Conservation (phyloP, 1,139 yeast species). For the Kodamaea plutei region DNA sequence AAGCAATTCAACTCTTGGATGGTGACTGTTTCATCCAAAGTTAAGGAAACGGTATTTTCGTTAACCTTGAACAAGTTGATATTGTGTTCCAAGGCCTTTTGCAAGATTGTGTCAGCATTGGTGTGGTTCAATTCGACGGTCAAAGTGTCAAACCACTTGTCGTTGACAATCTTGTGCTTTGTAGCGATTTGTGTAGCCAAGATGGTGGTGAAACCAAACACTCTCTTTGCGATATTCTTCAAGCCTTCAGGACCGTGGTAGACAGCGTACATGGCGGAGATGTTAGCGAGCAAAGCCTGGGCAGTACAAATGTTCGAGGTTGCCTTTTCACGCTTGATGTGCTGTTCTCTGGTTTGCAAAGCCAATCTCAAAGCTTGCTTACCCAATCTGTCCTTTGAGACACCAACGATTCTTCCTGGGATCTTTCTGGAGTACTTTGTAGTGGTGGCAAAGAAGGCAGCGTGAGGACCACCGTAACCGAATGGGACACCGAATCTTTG, state of each 20-base stretch:
- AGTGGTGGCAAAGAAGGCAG: slow-evolving; percentile 90
- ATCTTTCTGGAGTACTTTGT: slow-evolving; percentile 80
- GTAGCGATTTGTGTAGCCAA: slow-evolving; percentile 57
- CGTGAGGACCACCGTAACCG: slow-evolving; percentile 99
- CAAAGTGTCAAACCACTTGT: slow-evolving; percentile 83
- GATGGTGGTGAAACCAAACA: slow-evolving; percentile 69
- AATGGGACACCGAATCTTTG: slow-evolving; percentile 97
- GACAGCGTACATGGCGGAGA: slow-evolving; percentile 93
- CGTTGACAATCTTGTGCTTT: slow-evolving; percentile 51
- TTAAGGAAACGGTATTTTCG: slow-evolving; percentile 59
- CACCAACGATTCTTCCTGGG: slow-evolving; percentile 95
- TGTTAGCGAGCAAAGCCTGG: slow-evolving; percentile 92
- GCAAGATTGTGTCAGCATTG: slow-evolving; percentile 53
- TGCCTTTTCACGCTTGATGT: slow-evolving; percentile 94
- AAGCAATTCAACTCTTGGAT: slow-evolving; percentile 57
- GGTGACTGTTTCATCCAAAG: slow-evolving; percentile 84
- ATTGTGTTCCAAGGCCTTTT: slow-evolving; percentile 58
- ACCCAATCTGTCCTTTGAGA: slow-evolving; percentile 87
- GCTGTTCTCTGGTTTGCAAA: slow-evolving; percentile 96
- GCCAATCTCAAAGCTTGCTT: slow-evolving; percentile 87
- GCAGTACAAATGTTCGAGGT: slow-evolving; percentile 98
- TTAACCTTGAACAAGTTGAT: slow-evolving; percentile 75
- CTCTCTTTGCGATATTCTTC: slow-evolving; percentile 70
- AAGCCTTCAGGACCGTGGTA: slow-evolving; percentile 96
- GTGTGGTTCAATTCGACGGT: slow-evolving; percentile 54